Evolutionary conservation across 192 early-diverging fungal species (phyloP).

Genomic region (Mortierella hygrophila): DNA sequence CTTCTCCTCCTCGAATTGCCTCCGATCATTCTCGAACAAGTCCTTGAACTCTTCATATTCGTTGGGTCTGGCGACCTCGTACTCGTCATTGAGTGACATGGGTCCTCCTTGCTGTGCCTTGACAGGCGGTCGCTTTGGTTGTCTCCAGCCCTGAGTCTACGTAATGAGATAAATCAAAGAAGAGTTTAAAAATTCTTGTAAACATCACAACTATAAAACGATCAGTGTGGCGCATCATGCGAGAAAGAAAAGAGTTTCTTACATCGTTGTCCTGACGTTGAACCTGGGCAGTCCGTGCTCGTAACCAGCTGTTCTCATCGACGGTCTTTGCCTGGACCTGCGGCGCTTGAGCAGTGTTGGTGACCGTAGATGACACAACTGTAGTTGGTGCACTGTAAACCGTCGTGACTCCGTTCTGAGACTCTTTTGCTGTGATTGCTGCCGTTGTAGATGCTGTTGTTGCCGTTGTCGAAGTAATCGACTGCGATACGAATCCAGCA

Average conservation of each 20-base stretch:
- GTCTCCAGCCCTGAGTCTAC: conserved; percentile 27
- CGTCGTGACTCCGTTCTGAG: neutral
- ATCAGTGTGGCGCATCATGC: neutral
- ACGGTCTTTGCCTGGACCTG: conserved; percentile 13
- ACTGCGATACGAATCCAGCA: conserved; percentile 34
- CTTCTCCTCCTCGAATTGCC: conserved; percentile 50
- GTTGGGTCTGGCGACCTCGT: conserved; percentile 79
- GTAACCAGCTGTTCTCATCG: conserved; percentile 43
- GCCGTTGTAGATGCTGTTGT: neutral
- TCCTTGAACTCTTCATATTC: conserved; percentile 79
- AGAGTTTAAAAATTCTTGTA: too few relatives aligned
- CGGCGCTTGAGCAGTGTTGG: neutral
- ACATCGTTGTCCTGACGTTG: conserved; percentile 57
- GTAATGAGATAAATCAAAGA: neutral
- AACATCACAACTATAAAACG: neutral
- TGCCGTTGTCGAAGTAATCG: neutral
- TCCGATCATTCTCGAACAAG: conserved; percentile 58
- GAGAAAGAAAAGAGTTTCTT: neutral
- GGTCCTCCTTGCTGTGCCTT: conserved; percentile 51
- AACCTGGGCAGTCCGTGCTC: conserved; percentile 37
- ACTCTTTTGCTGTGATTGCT: conserved; percentile 1
- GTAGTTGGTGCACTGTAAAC: neutral
- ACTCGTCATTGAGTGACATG: conserved; percentile 65
- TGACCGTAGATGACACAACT: neutral
- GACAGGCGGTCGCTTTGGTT: conserved; percentile 40